A percentile compares a stretch with the other conserved stretches of the same genome.
Conservation (phyloP, 768 basidiomycete genomes). For the Cantharellus anzutake region DNA sequence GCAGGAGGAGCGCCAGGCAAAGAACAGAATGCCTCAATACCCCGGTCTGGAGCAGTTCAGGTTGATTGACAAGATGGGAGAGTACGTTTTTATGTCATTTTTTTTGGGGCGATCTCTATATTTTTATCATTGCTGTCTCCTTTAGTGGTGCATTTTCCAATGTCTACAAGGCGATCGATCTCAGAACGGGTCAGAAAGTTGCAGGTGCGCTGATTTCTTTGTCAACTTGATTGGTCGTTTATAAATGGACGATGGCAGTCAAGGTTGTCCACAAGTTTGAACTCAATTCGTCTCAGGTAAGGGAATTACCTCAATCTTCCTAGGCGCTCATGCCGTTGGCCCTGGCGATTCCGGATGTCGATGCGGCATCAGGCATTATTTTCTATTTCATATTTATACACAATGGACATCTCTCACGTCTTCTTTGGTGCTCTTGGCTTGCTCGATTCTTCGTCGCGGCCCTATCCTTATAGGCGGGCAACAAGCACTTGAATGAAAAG, state of each 20-base stretch:
- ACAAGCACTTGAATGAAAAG: conserved; percentile 81
- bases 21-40: conserved; percentile 66
- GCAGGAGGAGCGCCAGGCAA: conserved; percentile 53
- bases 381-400: neutral
- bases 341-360: neutral
- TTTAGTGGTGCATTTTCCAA: conserved; percentile 91
- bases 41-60: conserved; percentile 66
- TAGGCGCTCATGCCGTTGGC: neutral
- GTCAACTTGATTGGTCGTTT: neutral
- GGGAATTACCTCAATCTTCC: neutral
- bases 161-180: conserved; percentile 83
- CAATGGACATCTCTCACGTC: neutral
- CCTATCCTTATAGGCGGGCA: conserved; percentile 41
- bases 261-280: conserved; percentile 92
- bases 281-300: conserved; percentile 74
- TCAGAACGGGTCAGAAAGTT: conserved; percentile 52
- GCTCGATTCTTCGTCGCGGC: conserved; percentile 5
- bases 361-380: conserved; percentile 1
- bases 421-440: conserved; percentile 8
- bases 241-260: conserved; percentile 27
- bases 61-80: conserved; percentile 78
- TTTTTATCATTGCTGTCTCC: conserved; percentile 9
- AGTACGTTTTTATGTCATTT: conserved; percentile 34
- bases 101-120: neutral
- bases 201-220: conserved; percentile 38